Conservation (phyloP, 805 yeast genomes). For the Yarrowia sp. region DNA sequence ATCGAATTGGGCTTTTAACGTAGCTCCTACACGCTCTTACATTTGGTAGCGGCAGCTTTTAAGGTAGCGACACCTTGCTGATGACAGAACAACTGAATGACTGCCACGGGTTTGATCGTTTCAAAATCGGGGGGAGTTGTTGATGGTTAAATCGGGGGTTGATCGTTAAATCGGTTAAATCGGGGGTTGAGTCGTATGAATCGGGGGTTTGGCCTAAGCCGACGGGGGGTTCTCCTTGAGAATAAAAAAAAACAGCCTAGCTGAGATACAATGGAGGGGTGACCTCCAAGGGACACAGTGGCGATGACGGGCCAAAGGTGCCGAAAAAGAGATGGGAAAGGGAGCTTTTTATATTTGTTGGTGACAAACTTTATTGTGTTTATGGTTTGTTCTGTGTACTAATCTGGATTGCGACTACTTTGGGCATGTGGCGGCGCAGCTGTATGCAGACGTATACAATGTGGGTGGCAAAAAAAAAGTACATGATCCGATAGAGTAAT, state of each 20-base stretch:
- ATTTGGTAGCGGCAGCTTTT: background rate
- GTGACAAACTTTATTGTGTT: too few relatives aligned
- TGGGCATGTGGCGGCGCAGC: too few relatives aligned
- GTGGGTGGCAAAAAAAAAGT: too few relatives aligned
- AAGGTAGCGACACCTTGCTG: background rate
- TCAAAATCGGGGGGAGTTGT: background rate
- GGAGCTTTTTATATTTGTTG: background rate
- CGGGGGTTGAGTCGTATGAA: background rate
- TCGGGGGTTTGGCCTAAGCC: background rate
- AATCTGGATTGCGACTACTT: too few relatives aligned
- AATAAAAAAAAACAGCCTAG: slow-evolving; percentile 1
- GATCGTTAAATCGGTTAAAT: background rate
- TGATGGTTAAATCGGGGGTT: background rate
- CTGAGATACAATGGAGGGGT: background rate
- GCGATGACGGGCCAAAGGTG: background rate
- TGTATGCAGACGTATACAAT: too few relatives aligned
- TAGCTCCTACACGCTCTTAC: background rate
- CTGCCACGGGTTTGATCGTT: background rate
- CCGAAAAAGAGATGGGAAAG: background rate
- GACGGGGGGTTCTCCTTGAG: background rate
- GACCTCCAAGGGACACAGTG: slow-evolving; percentile 11
- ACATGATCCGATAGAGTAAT: too few relatives aligned
- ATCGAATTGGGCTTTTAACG: background rate
- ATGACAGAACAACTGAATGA: background rate
- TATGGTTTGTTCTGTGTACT: too few relatives aligned